Base-by-base conservation (phyloP, 1,284 basidiomycete genomes). In the Erythrobasidium hasegawianum region DNA sequence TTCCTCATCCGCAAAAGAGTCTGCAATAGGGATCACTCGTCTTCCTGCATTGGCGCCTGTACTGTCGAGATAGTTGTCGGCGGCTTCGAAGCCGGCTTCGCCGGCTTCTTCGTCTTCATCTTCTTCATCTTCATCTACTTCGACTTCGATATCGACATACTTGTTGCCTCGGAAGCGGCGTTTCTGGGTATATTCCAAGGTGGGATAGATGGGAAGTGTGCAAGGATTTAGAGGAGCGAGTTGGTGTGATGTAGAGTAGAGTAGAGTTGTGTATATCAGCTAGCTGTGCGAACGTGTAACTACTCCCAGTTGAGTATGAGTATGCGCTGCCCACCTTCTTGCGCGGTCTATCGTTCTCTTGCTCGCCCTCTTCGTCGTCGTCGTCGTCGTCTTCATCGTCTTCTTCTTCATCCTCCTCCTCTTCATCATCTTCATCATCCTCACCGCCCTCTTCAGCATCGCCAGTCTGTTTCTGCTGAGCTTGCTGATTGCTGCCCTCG, bases 91-190 rank as follows among this genome's bases (percentile, higher is more conserved):
- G 71, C 78, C 71, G 71, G 77, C 74, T 41, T 73, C 73, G 50
- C 69, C 72, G 20, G 78, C 88, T 71, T 80, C 80, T 38, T 82
- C 84, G 20, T 82, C 85, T 70, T 84, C 85, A 69, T 91, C 90
- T 39, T 89, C 89, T 22, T 94, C 92, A 8, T 94, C 93, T 33
- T 93, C 91, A 2, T 95, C 79, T 27, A 65, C 62, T 53, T 65
- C 62, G 47, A 65, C 62, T 65, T 65, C 62, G 9, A 65, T 13
- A 40, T 65, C 62, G 49, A 65, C 62, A 45, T 65, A 65, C 47
- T 58, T 65, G 62, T 65, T 65, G 2, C 50, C 56, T 24, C 62
- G 55, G 53, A 65, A 49, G 41, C 62, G 41, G 41, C 62, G 62
- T 53, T 65, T 65, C 62, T 65, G 54, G 43, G 70, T n/a, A n/a